These are phyloP conservation scores for Rhodotorula sp. DNA, from an alignment of 1,284 basidiomycete genomes.

Conservation along the genomic window DNA sequence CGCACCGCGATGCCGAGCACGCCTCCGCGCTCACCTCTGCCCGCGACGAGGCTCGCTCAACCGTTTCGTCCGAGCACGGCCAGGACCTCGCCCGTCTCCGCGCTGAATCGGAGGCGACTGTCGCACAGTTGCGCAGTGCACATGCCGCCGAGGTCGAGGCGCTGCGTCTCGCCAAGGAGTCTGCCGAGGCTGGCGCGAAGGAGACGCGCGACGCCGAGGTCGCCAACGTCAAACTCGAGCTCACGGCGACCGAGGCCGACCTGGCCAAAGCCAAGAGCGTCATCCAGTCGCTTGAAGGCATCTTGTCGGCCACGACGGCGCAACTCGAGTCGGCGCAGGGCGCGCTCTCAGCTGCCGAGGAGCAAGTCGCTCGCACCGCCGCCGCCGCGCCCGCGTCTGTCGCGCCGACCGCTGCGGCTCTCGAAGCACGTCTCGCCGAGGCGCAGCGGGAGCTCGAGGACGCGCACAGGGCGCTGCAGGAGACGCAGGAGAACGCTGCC, in stretches of 20 bases:
- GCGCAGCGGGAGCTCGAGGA: slow-evolving; percentile 19
- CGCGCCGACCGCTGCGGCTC: background rate
- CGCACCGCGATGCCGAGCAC: background rate
- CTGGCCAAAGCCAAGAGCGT: slow-evolving; percentile 69
- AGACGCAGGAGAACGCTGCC: slow-evolving; percentile 20
- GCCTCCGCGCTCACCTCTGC: slow-evolving; percentile 1
- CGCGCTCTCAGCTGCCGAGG: slow-evolving; percentile 22
- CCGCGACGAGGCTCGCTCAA: slow-evolving; percentile 58
- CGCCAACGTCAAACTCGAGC: slow-evolving; percentile 56
- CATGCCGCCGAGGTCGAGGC: slow-evolving; percentile 62
- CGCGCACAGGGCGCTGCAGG: slow-evolving; percentile 19
- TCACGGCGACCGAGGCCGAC: slow-evolving; percentile 69
- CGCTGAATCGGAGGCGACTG: slow-evolving; percentile 63
- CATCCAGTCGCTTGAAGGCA: slow-evolving; percentile 42
- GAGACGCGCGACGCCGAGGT: background rate
- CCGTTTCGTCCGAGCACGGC: slow-evolving; percentile 66
- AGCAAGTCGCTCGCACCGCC: slow-evolving; percentile 20
- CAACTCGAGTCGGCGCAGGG: slow-evolving; percentile 16
- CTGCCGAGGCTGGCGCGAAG: background rate
- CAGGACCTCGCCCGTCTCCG: slow-evolving; percentile 70
- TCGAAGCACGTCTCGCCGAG: slow-evolving; percentile 2
- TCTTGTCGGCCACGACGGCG: background rate
- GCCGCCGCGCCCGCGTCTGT: background rate
- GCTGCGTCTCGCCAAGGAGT: slow-evolving; percentile 2
- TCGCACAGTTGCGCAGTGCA: slow-evolving; percentile 65